Conservation (phyloP, 2,329 filamentous ascomycete genomes). For the Cladosporium sp. region DNA sequence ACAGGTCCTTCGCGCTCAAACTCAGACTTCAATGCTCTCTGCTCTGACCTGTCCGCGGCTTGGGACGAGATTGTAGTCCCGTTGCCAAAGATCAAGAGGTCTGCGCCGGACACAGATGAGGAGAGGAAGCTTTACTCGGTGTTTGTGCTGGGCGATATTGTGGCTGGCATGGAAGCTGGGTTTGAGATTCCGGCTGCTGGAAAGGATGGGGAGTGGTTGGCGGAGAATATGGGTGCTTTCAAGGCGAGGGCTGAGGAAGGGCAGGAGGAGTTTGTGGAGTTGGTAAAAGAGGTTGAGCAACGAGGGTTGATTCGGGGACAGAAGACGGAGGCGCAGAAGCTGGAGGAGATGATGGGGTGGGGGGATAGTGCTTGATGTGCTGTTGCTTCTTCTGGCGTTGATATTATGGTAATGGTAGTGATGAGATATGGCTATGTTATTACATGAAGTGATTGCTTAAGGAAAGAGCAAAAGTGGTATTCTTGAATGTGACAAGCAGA, state of each 20-base stretch:
- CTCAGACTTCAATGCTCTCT: conserved; percentile 28
- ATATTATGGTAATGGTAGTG: too few relatives aligned
- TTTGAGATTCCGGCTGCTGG: conserved; percentile 29
- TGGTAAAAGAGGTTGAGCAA: conserved; percentile 31
- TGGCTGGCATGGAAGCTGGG: conserved; percentile 31
- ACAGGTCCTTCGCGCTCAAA: conserved; percentile 30
- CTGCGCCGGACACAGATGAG: conserved; percentile 14
- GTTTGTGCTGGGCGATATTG: conserved; percentile 27
- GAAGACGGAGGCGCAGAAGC: conserved; percentile 16
- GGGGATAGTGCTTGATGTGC: conserved; percentile 19
- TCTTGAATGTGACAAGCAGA: not conserved
- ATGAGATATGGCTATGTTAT: conserved; percentile 11
- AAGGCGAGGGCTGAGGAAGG: conserved; percentile 31
- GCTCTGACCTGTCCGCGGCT: conserved; percentile 19
- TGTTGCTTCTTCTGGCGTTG: not conserved
- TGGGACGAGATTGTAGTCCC: conserved; percentile 30
- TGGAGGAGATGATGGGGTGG: conserved; percentile 29
- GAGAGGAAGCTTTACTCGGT: conserved; percentile 22
- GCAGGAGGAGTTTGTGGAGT: conserved; percentile 31
- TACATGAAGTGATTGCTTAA: conserved; percentile 6
- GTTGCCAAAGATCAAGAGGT: conserved; percentile 18
- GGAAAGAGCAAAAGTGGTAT: not conserved
- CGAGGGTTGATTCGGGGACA: conserved; percentile 25
- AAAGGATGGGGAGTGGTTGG: conserved; percentile 30
- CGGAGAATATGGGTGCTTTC: conserved; percentile 31